Evolutionary conservation across 495 filamentous ascomycete species (phyloP), one percentile per base, ranked within the genome.

Genomic region (Usnea hakonensis): DNA sequence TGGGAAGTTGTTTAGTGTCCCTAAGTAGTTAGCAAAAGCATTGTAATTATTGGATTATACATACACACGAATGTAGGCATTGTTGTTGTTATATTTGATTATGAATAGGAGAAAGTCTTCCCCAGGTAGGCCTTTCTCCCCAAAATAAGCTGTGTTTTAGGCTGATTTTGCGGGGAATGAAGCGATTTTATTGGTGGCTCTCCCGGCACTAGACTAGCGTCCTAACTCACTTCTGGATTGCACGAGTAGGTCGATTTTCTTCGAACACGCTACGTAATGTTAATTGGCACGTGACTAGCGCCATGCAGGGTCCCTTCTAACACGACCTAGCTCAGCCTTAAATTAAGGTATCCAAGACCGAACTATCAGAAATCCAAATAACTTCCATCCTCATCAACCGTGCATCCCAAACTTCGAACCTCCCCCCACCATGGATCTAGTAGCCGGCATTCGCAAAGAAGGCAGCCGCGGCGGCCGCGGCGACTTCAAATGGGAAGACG

Each of bases 401-500:
- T 41, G 38, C 38, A 17, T 17, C 1, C 3, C 19, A 9, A 14
- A 19, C 14, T 41, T 3, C 16, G 14, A 19, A 41, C 16, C 17
- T 41, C 38, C 43, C 0, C 13, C 26, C 26, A 5, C 7, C 56
- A 98, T 98, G 94, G 94, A 98, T 82, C 85, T 98, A 57, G 84
- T 98, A 56, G 90, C 93, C 35, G 85, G 89, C 26, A 85, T 98
- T 55, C 89, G 92, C 65, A 97, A 98, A 77, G 86, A 90, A 72
- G 92, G 93, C 52, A 54, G n/a, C 60, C 85, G 94, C 67, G 94
- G 94, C 68, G 94, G 94, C 68, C 86, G 86, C 70, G 87, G 84
- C 76, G 90, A 95, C 72, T 97, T 98, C 82, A 90, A 86, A 76
- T 97, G 94, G 94, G 88, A 92, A 65, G 90, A 96, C 69, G 94